Conservation (phyloP, 2,329 filamentous ascomycete species). For the Acrocalymma vagum region DNA sequence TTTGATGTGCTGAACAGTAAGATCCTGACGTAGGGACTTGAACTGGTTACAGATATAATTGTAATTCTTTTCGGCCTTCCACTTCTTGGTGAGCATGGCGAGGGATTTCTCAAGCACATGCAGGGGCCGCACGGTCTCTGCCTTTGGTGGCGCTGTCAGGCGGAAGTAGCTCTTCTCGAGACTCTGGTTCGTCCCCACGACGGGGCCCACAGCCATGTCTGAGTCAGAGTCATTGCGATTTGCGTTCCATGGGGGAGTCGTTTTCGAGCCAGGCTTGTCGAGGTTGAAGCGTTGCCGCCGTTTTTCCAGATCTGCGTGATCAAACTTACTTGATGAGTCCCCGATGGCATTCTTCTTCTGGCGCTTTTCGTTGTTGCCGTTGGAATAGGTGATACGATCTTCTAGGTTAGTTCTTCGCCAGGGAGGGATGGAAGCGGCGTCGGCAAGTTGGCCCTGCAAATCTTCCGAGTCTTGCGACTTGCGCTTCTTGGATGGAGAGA, state of each 20-base stretch:
- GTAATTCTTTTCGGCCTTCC: slow-evolving; percentile 93
- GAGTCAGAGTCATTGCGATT: slow-evolving; percentile 57
- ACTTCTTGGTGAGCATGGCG: slow-evolving; percentile 91
- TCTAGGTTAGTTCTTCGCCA: slow-evolving; percentile 80
- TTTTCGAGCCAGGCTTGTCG: slow-evolving; percentile 60
- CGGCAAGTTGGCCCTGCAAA: slow-evolving; percentile 59
- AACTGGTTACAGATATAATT: slow-evolving; percentile 99
- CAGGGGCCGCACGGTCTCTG: slow-evolving; percentile 87
- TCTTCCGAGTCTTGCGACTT: slow-evolving; percentile 73
- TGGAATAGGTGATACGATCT: slow-evolving; percentile 75
- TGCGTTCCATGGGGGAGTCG: slow-evolving; percentile 59
- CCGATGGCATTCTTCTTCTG: slow-evolving; percentile 56
- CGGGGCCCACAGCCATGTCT: slow-evolving; percentile 66
- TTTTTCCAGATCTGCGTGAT: slow-evolving; percentile 85
- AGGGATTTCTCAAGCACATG: slow-evolving; percentile 81
- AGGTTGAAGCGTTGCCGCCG: slow-evolving; percentile 86
- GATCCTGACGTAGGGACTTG: slow-evolving; percentile 96
- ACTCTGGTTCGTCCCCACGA: slow-evolving; percentile 83
- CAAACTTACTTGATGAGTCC: slow-evolving; percentile 83
- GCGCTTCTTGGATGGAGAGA: slow-evolving; percentile 72
- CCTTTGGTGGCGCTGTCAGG: slow-evolving; percentile 87
- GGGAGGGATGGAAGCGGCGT: slow-evolving; percentile 64
- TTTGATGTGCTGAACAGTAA: slow-evolving; percentile 96
- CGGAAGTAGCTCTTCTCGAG: slow-evolving; percentile 96
- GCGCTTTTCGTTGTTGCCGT: slow-evolving; percentile 56